These are phyloP conservation scores for Alloteropsis semialata DNA, from an alignment of 176 grass and related monocot species.

Conservation along the genomic window DNA sequence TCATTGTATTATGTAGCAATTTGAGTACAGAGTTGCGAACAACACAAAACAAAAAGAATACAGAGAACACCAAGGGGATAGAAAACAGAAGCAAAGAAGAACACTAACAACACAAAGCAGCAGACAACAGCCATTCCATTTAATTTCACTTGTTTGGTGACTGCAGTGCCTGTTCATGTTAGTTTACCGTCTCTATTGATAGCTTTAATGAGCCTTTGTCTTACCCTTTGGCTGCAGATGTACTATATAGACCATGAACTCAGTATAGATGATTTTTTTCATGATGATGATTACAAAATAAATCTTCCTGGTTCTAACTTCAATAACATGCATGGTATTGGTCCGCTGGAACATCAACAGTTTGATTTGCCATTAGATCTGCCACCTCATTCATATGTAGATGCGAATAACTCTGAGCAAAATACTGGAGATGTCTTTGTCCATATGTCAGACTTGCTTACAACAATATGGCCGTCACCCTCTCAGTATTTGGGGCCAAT, in stretches of 20 bases:
- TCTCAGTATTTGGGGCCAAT: constrained; percentile 85
- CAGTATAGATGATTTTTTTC: constrained; percentile 60
- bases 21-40: neutral
- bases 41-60: neutral
- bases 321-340: constrained; percentile 43
- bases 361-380: constrained; percentile 49
- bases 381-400: constrained; percentile 35
- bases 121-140: neutral
- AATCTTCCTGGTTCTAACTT: constrained; percentile 38
- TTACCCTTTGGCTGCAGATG: constrained; percentile 49
- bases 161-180: neutral
- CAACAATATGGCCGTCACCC: constrained; percentile 70
- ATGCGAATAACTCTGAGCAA: constrained; percentile 38
- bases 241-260: constrained; percentile 78
- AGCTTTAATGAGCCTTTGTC: constrained; percentile 20
- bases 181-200: neutral
- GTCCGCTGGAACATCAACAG: constrained; percentile 56
- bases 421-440: constrained; percentile 47
- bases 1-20: neutral
- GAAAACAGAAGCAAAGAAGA: too few relatives aligned
- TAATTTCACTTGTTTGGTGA: neutral
- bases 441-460: constrained; percentile 66
- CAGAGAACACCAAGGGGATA: neutral
- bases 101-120: too few relatives aligned
- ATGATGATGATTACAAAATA: constrained; percentile 50